Evolutionary conservation across 352 stramenopile species (phyloP), one percentile per base, ranked within the genome.

Genomic region (Globisporangium paroecandrum): DNA sequence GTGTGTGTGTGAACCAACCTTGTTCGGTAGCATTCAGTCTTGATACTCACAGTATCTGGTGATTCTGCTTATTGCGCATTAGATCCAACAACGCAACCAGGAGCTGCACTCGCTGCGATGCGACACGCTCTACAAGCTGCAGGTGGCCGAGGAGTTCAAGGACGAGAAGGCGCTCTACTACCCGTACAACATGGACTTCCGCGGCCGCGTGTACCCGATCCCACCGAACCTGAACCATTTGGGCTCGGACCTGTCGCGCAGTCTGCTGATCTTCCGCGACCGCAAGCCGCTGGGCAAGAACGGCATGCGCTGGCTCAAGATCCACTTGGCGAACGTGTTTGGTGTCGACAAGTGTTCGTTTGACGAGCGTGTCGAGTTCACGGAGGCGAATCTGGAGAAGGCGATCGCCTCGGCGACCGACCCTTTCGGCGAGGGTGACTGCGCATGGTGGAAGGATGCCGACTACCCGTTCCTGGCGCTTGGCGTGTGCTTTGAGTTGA

Each of bases 131-230:
- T 51, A 51, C 43, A 65, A 65, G 79, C 75, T 99, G 15, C 90
- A 98, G 64, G 92, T 99, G 64, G 97, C 97, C 0, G 81, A 98
- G 58, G 89, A 98, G 64, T 99, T 99, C 76, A 89, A 95, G 75
- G 85, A 99, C 67, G 97, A 99, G 75, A 85, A 97, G 18, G 89
- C 90, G 66, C 91, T 99, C 27, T 99, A 98, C 80, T 99, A 98
- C 73, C 98, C 98, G 46, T 99, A 99, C 86, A 99, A 99, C 43
- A 90, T 99, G 78, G 98, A 99, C 72, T 99, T 99, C 78, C 89
- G 98, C 43, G 98, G 98, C 38, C 86, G 98, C 57, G 98, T 98
- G 64, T 99, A 99, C 74, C 97, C 98, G 59, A 91, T 99, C 12
- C 97, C 98, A 60, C 98, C 98, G 4, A 98, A 99, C 77, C 82